Conservation (phyloP, 768 basidiomycete species). For the Auricularia auricula-judae region DNA sequence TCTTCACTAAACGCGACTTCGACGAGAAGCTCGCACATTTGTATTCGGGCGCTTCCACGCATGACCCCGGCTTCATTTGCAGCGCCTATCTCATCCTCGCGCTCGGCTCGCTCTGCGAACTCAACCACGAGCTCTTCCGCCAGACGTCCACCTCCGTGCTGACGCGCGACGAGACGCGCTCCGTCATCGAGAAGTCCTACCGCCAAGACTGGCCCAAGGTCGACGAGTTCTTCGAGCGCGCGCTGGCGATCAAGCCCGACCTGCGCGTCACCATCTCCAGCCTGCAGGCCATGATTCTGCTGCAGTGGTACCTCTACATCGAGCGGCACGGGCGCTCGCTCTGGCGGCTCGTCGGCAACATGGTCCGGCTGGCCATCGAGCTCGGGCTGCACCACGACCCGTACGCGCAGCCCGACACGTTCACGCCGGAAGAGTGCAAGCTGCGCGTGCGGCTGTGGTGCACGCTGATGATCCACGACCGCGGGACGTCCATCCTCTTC, state of each 20-base stretch:
- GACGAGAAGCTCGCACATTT: conserved; percentile 50
- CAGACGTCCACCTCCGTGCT: neutral
- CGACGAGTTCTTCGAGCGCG: conserved; percentile 76
- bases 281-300: conserved; percentile 69
- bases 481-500: conserved; percentile 78
- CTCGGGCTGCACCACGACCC: conserved; percentile 83
- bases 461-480: conserved; percentile 76
- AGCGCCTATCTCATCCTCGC: conserved; percentile 69
- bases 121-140: conserved; percentile 42
- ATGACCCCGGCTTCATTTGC: conserved; percentile 73
- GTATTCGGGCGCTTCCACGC: conserved; percentile 46
- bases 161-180: conserved; percentile 8
- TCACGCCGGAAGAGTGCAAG: conserved; percentile 67
- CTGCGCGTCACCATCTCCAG: conserved; percentile 73
- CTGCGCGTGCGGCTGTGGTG: conserved; percentile 76
- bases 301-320: conserved; percentile 86
- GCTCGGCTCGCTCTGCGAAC: conserved; percentile 71
- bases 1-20: conserved; percentile 60
- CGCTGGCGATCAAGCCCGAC: conserved; percentile 69
- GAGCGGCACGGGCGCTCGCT: conserved; percentile 87
- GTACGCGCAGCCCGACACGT: conserved; percentile 46
- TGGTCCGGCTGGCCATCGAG: conserved; percentile 74
- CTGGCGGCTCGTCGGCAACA: conserved; percentile 79
- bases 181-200: conserved; percentile 41
- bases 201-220: conserved; percentile 59